Percentiles rank a stretch among this genome's conserved stretches.
Conservation (phyloP, 345 rosid species). For the Syzygium grande region DNA sequence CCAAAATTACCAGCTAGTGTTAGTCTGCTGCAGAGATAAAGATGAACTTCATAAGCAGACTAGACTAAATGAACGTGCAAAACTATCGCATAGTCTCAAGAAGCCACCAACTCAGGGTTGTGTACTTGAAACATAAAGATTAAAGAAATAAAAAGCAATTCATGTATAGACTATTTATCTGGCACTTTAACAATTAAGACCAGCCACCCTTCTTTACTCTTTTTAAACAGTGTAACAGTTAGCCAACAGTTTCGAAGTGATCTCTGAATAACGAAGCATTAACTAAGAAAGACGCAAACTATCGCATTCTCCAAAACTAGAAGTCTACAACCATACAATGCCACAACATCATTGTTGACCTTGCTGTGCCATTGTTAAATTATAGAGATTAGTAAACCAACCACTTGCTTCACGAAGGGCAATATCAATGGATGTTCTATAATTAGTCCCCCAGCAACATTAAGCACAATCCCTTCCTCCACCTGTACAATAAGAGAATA, state of each 20-base stretch:
- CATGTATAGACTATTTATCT: neutral
- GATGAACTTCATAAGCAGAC: no score
- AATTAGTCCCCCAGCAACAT: slow-evolving; percentile 75
- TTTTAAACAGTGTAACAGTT: neutral
- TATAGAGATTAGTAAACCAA: slow-evolving; percentile 22
- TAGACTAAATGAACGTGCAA: no score
- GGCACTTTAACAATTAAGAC: neutral
- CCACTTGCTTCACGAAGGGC: slow-evolving; percentile 75
- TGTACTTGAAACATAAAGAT: neutral
- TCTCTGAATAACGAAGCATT: neutral
- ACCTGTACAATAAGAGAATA: slow-evolving; percentile 29
- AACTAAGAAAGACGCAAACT: neutral
- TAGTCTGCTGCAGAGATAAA: no score
- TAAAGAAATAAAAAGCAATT: neutral
- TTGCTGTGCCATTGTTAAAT: neutral
- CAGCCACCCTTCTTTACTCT: neutral
- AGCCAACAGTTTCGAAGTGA: neutral
- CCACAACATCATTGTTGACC: neutral
- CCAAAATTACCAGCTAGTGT: neutral
- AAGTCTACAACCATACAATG: neutral
- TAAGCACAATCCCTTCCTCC: slow-evolving; percentile 65
- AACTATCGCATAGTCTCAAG: neutral
- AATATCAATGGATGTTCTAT: slow-evolving; percentile 68
- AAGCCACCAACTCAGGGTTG: neutral
- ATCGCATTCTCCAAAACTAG: neutral